Evolutionary conservation across 441 rosid species (phyloP).

Genomic region (Melastoma candidum): DNA sequence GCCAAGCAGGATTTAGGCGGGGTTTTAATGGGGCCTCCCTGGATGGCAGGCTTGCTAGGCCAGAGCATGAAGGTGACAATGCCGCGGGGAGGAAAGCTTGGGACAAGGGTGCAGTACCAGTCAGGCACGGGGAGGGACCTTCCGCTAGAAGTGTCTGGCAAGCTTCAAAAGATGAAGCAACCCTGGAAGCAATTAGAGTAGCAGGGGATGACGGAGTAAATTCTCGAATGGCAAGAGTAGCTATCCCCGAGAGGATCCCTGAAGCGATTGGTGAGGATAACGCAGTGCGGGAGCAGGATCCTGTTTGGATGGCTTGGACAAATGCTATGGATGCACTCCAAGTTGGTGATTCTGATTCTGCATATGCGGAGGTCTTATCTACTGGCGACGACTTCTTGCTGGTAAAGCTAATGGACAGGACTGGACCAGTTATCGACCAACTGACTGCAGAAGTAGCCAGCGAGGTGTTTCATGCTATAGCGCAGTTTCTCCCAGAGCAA

Average conservation of each 20-base stretch:
- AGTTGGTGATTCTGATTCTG: conserved; percentile 82
- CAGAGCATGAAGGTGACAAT: conserved; percentile 67
- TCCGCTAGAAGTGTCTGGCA: conserved; percentile 99
- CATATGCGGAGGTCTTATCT: conserved; percentile 73
- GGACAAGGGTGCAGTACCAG: conserved; percentile 63
- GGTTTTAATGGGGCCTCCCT: conserved; percentile 36
- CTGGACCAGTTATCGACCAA: conserved; percentile 87
- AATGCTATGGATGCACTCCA: conserved; percentile 90
- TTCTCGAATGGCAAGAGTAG: conserved; percentile 45
- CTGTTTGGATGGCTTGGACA: conserved; percentile 84
- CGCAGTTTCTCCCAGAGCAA: conserved; percentile 71
- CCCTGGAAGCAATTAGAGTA: conserved; percentile 94
- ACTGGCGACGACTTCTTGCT: conserved; percentile 80
- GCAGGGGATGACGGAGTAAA: conserved; percentile 81
- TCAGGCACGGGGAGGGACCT: conserved; percentile 94
- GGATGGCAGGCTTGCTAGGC: conserved; percentile 57
- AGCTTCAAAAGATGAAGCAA: conserved; percentile 98
- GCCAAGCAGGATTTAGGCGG: conserved; percentile 60
- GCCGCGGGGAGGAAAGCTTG: conserved; percentile 75
- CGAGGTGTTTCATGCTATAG: conserved; percentile 64
- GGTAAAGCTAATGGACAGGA: conserved; percentile 88
- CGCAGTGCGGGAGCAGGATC: conserved; percentile 63
- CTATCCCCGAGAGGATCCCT: conserved; percentile 66
- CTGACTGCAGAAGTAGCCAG: conserved; percentile 69
- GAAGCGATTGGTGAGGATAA: conserved; percentile 82